Conservation (phyloP, 2,329 filamentous ascomycete genomes). For the Xylariaceae sp. region DNA sequence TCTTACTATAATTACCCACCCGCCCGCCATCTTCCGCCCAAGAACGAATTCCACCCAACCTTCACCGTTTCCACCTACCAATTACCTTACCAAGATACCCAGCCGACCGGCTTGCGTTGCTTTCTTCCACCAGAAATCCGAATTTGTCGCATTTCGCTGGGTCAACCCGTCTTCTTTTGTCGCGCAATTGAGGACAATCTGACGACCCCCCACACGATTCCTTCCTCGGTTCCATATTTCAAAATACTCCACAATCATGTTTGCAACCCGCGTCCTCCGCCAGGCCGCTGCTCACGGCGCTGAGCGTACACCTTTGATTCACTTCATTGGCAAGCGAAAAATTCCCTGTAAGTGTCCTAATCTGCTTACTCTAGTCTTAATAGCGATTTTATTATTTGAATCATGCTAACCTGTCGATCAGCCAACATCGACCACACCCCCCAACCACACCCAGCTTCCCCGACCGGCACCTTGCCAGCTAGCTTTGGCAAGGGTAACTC, state of each 20-base stretch:
- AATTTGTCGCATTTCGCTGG: background rate
- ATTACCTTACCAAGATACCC: background rate
- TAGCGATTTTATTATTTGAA: background rate
- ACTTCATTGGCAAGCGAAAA: conserved; percentile 55
- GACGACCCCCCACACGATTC: background rate
- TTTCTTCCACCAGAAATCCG: background rate
- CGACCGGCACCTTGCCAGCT: conserved; percentile 56
- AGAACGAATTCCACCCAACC: background rate
- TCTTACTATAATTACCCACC: background rate
- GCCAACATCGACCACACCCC: conserved; percentile 68
- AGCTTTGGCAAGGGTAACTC: conserved; percentile 41
- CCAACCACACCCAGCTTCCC: conserved; percentile 66
- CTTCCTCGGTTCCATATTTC: conserved; percentile 10
- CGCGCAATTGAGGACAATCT: background rate
- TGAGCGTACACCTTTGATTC: conserved; percentile 57
- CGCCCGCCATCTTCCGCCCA: background rate
- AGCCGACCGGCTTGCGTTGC: background rate
- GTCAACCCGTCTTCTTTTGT: background rate
- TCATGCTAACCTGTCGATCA: conserved; percentile 34
- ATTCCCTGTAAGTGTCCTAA: conserved; percentile 46
- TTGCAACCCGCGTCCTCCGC: conserved; percentile 50
- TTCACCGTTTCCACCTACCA: background rate
- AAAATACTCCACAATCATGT: conserved; percentile 39
- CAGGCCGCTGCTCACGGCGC: conserved; percentile 54
- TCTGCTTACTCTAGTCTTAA: background rate